These are phyloP conservation scores for Triticum timopheevii DNA, from an alignment of 176 grass and related monocot genomes.

Conservation along the genomic window DNA sequence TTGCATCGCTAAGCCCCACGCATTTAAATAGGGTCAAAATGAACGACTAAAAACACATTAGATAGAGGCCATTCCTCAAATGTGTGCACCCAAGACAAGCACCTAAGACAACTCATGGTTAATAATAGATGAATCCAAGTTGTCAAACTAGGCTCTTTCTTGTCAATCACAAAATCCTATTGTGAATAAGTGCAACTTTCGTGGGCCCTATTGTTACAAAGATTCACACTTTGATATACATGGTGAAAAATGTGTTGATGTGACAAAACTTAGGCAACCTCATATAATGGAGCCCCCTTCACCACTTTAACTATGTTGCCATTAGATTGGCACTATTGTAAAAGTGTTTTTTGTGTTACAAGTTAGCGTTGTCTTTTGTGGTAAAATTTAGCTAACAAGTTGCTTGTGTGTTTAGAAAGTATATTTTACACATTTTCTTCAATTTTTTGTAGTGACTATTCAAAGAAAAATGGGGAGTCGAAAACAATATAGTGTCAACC, in stretches of 20 bases:
- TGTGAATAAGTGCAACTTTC: background rate
- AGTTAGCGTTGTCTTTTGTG: too few relatives aligned
- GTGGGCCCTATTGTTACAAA: background rate
- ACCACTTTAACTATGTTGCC: background rate
- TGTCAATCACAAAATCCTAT: background rate
- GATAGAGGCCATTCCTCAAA: background rate
- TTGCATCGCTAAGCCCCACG: background rate
- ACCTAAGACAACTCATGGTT: too few relatives aligned
- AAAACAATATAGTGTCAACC: background rate
- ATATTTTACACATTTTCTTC: background rate
- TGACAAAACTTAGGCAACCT: too few relatives aligned
- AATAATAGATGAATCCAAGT: background rate
- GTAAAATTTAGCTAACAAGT: too few relatives aligned
- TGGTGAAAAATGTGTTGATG: too few relatives aligned
- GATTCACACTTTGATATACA: too few relatives aligned
- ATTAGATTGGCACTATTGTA: too few relatives aligned
- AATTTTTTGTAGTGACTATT: background rate
- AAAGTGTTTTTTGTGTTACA: too few relatives aligned
- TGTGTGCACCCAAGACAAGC: background rate
- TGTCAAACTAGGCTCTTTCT: background rate
- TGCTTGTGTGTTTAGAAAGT: too few relatives aligned
- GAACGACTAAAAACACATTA: background rate
- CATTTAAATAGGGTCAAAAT: background rate
- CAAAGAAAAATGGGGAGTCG: background rate
- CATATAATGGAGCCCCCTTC: too few relatives aligned